Evolutionary conservation across 495 filamentous ascomycete species (phyloP), one percentile per base, ranked within the genome.

Genomic region (Penicillium parvum): DNA sequence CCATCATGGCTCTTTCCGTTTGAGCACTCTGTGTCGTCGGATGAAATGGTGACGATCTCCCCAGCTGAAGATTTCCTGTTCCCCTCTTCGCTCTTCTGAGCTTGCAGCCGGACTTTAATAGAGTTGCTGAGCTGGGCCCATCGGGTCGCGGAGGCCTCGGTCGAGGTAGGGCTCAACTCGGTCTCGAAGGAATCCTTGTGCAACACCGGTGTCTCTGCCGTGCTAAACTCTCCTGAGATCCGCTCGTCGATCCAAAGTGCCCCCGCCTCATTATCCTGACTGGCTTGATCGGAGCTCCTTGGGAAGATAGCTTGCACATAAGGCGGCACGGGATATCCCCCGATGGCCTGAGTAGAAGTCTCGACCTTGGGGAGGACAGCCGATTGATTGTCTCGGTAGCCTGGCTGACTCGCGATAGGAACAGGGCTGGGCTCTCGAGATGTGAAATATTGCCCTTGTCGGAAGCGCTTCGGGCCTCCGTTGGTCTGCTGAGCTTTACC

Each of bases 81-180:
- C 25, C 28, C n/a, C 17, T 23, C 26, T 29, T 36, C 39, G 9
- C 17, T 12, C 11, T 34, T 44, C 8, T 15, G 12, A 3, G 5
- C 17, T 22, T 11, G 41, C 7, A 32, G 22, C 9, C 33, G 21
- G 14, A 26, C 21, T 3, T 46, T 53, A 11, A 20, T 0, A 4
- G 45, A 29, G 21, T 21, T 42, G 20, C 42, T 46, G 14, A 49
- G 21, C 2, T 46, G 32, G 7, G 42, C 17, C 37, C 41, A 47
- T 10, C 35, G 33, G n/a, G 11, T 16, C 1, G 18, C 15, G n/a
- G 44, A 18, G 7, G 15, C 25, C n/a, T 46, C 38, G 4, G 18
- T 33, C 2, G 30, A 33, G 18, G 28, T 27, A 7, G n/a, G 30
- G 14, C 9, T 35, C 29, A 46, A 32, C 5, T 49, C n/a, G n/a